phyloP scores from a whole-genome alignment of 225 moss, liverwort and hornwort genomes.

The Polytrichum commune region DNA sequence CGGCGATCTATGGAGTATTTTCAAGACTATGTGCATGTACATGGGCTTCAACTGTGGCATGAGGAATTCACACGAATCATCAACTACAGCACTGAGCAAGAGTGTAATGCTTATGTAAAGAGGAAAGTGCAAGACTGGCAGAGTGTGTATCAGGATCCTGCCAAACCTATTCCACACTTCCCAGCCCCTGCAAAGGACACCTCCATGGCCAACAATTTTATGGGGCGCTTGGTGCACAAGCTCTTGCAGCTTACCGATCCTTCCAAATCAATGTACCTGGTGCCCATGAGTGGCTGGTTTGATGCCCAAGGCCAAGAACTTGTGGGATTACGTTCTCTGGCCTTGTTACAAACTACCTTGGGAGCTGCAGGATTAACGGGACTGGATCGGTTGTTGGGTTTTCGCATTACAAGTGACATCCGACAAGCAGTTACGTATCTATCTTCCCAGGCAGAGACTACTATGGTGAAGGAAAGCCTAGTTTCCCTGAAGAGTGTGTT shows the following conservation, averaged over 20 bases:
- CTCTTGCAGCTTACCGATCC: constrained; percentile 84
- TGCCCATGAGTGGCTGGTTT: constrained; percentile 99
- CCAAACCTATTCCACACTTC: constrained; percentile 83
- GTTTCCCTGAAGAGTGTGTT: constrained; percentile 37
- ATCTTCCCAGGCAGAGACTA: constrained; percentile 43
- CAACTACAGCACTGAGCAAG: constrained; percentile 85
- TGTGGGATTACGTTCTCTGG: constrained; percentile 79
- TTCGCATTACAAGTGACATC: constrained; percentile 54
- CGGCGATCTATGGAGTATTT: constrained; percentile 97
- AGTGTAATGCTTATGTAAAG: constrained; percentile 82
- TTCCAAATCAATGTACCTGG: constrained; percentile 86
- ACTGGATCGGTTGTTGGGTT: constrained; percentile 80
- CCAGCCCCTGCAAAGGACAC: constrained; percentile 60
- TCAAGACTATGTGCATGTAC: constrained; percentile 96
- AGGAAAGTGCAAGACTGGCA: constrained; percentile 88
- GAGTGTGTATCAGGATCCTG: constrained; percentile 70
- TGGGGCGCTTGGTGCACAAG: constrained; percentile 82
- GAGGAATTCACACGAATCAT: constrained; percentile 95
- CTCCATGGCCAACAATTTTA: constrained; percentile 76
- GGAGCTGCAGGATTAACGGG: constrained; percentile 83
- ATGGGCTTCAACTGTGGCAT: constrained; percentile 93
- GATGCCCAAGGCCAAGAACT: constrained; percentile 97
- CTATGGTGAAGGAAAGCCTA: constrained; percentile 28
- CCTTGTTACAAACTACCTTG: constrained; percentile 73
- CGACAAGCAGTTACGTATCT: constrained; percentile 61